Conservation (phyloP, 495 filamentous ascomycete genomes). For the Penicillium psychrofluorescens region DNA sequence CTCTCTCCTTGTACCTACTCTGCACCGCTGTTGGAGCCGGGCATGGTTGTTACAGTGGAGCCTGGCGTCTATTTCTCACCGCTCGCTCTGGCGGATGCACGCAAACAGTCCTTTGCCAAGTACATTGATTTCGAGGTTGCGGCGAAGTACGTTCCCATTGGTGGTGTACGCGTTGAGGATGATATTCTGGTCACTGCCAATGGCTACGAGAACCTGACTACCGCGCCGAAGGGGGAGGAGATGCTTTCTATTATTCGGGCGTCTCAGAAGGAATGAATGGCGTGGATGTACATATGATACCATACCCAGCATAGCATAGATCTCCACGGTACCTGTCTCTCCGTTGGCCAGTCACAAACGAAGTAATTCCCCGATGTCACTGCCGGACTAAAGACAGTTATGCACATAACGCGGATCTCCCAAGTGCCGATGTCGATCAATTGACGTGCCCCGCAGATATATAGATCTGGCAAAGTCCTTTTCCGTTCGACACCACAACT, state of each 20-base stretch:
- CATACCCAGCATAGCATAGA: too few relatives aligned
- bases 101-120: constrained; percentile 51
- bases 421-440: background rate
- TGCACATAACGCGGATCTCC: background rate
- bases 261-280: constrained; percentile 4
- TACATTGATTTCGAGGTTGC: constrained; percentile 72
- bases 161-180: constrained; percentile 90
- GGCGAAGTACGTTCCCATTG: constrained; percentile 65
- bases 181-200: constrained; percentile 73
- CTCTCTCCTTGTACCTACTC: constrained; percentile 23
- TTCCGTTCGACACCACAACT: background rate
- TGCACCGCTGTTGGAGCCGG: constrained; percentile 47
- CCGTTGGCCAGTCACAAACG: background rate
- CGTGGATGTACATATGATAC: background rate
- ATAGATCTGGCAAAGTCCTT: background rate
- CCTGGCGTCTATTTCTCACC: constrained; percentile 88
- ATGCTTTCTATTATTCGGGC: constrained; percentile 54
- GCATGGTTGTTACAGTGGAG: constrained; percentile 82
- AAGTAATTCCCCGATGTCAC: background rate
- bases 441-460: background rate
- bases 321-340: too few relatives aligned
- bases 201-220: constrained; percentile 78
- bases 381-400: background rate
- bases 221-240: constrained; percentile 69
- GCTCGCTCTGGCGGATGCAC: constrained; percentile 77